phyloP scores from a whole-genome alignment of 192 early-diverging fungal genomes.

The Backusella circina region DNA sequence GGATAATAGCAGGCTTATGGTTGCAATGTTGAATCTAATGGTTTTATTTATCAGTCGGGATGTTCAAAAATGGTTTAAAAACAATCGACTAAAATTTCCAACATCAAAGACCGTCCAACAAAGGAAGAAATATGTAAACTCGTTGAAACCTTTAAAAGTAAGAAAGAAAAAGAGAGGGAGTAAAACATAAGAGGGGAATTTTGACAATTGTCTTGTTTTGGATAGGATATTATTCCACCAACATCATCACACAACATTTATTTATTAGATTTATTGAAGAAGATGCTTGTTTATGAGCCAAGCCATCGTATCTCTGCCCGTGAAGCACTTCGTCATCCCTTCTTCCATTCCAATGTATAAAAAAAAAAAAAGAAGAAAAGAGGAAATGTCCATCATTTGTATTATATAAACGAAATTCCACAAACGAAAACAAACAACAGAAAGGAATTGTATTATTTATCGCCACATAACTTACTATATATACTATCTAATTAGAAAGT shows the following conservation, averaged over 20 bases:
- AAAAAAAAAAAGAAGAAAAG: not conserved
- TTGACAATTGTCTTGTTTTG: not conserved
- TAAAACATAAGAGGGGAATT: not conserved
- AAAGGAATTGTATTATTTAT: not conserved
- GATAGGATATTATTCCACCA: constrained; percentile 41
- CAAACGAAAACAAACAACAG: not conserved
- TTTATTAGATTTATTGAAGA: constrained; percentile 70
- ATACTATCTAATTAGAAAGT: not conserved
- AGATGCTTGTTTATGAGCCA: constrained; percentile 81
- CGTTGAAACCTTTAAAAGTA: constrained; percentile 53
- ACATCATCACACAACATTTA: constrained; percentile 36
- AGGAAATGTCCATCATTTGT: not conserved
- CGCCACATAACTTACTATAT: not conserved
- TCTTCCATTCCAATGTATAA: constrained; percentile 47
- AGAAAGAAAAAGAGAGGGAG: not conserved
- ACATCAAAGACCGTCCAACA: constrained; percentile 48
- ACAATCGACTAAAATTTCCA: constrained; percentile 48
- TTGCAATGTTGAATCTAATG: not conserved
- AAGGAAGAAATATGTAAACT: constrained; percentile 62
- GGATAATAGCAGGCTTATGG: not conserved
- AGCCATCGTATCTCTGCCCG: constrained; percentile 72
- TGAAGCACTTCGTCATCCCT: constrained; percentile 81
- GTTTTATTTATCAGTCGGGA: constrained; percentile 11
- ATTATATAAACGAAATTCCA: not conserved
- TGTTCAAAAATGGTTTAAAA: constrained; percentile 51